These are phyloP conservation scores for Aspergillus carbonarius DNA, from an alignment of 2,329 filamentous ascomycete species.

Conservation along the genomic window DNA sequence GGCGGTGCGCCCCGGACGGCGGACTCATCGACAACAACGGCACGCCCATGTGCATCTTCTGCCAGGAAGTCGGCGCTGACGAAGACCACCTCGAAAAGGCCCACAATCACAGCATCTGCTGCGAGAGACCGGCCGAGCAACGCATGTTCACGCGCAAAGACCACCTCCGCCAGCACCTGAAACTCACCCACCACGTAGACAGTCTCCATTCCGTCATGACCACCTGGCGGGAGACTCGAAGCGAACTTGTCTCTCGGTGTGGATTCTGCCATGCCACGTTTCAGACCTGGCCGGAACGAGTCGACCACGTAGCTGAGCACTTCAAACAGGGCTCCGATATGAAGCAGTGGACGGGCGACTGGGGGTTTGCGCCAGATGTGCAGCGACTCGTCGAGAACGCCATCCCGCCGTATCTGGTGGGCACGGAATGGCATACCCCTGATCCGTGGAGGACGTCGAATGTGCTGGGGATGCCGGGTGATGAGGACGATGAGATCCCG, in stretches of 20 bases:
- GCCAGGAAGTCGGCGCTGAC: constrained; percentile 49
- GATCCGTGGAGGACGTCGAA: constrained; percentile 21
- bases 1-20: constrained; percentile 52
- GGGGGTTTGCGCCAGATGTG: constrained; percentile 37
- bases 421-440: constrained; percentile 25
- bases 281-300: constrained; percentile 35
- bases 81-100: constrained; percentile 52
- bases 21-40: constrained; percentile 30
- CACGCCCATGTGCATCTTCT: constrained; percentile 55
- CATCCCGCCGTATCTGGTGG: constrained; percentile 35
- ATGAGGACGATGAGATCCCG: neutral
- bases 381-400: constrained; percentile 31
- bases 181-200: constrained; percentile 55
- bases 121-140: constrained; percentile 55
- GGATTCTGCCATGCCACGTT: constrained; percentile 35
- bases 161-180: constrained; percentile 57
- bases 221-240: constrained; percentile 52
- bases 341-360: constrained; percentile 37
- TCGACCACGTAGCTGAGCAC: constrained; percentile 37
- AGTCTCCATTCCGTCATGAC: constrained; percentile 51
- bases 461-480: neutral
- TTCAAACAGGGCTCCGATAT: constrained; percentile 36
- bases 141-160: constrained; percentile 60
- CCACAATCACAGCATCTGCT: constrained; percentile 56
- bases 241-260: constrained; percentile 46